phyloP scores from a whole-genome alignment of 768 basidiomycete genomes.

The Xanthoconium purpureum region DNA sequence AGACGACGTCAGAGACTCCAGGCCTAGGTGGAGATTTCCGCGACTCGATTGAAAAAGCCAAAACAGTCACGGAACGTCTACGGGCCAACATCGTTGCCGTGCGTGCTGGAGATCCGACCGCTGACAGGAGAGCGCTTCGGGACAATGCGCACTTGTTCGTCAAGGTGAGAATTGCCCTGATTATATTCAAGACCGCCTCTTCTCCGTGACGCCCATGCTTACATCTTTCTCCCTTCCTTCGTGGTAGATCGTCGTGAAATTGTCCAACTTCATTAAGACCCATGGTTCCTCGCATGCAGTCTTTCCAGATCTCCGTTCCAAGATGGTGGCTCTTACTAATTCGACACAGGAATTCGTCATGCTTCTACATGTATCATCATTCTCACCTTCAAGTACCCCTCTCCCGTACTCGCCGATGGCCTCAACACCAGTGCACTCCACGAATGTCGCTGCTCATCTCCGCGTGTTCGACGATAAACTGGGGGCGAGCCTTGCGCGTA shows the following conservation, averaged over 20 bases:
- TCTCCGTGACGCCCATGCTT: not conserved
- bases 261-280: constrained; percentile 71
- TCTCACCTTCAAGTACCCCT: constrained; percentile 55
- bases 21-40: constrained; percentile 43
- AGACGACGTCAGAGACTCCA: constrained; percentile 51
- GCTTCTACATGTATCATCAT: constrained; percentile 80
- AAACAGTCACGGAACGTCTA: constrained; percentile 61
- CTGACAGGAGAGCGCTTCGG: constrained; percentile 60
- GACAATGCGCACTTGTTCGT: constrained; percentile 80
- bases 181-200: not conserved
- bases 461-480: constrained; percentile 45
- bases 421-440: constrained; percentile 25
- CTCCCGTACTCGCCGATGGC: constrained; percentile 62
- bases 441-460: constrained; percentile 8
- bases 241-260: constrained; percentile 66
- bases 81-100: constrained; percentile 55
- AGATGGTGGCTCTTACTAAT: constrained; percentile 75
- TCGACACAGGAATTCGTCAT: constrained; percentile 86
- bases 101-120: constrained; percentile 51
- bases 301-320: constrained; percentile 57
- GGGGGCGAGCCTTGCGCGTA: constrained; percentile 54
- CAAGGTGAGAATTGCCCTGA: constrained; percentile 49
- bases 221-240: constrained; percentile 5
- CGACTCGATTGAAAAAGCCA: constrained; percentile 58
- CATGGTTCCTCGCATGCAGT: constrained; percentile 56